Conservation (phyloP, 1,139 yeast species). For the Wickerhamomyces sp. region DNA sequence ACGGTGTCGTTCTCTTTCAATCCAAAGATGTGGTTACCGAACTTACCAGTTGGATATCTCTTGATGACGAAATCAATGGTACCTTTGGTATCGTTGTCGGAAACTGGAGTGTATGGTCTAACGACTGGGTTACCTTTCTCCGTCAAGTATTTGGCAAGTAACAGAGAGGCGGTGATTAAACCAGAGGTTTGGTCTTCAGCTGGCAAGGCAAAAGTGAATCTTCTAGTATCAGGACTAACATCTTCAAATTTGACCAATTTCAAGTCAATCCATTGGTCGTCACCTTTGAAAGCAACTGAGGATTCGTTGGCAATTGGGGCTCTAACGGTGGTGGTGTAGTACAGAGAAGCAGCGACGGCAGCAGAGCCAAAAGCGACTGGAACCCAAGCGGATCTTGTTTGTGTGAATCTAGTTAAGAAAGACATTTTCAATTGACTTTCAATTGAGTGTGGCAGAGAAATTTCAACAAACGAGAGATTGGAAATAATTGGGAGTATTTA, state of each 20-base stretch:
- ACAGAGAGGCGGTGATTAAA: constrained; percentile 70
- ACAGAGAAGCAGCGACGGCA: constrained; percentile 46
- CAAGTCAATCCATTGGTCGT: constrained; percentile 76
- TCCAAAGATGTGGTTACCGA: constrained; percentile 68
- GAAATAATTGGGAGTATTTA: no score
- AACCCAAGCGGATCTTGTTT: constrained; percentile 19
- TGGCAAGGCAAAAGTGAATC: constrained; percentile 69
- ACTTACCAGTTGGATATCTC: constrained; percentile 78
- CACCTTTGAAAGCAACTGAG: constrained; percentile 58
- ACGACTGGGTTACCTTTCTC: constrained; percentile 84
- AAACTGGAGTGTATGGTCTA: constrained; percentile 94
- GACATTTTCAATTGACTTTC: constrained; percentile 14
- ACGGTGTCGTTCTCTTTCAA: constrained; percentile 78
- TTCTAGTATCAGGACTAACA: constrained; percentile 56
- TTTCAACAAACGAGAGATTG: no score
- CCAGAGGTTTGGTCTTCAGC: constrained; percentile 69
- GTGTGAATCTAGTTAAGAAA: constrained; percentile 23
- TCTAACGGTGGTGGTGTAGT: constrained; percentile 28
- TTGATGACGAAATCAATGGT: constrained; percentile 77
- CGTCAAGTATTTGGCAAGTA: constrained; percentile 77
- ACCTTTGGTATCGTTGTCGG: constrained; percentile 68
- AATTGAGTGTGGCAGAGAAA: no score
- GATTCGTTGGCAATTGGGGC: constrained; percentile 40
- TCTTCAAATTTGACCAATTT: constrained; percentile 54
- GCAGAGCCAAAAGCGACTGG: constrained; percentile 45